A percentile compares a stretch with the other conserved stretches of the same genome.
phyloP scores from a whole-genome alignment of 1,284 basidiomycete genomes.

The Phellinidium pouzarii region DNA sequence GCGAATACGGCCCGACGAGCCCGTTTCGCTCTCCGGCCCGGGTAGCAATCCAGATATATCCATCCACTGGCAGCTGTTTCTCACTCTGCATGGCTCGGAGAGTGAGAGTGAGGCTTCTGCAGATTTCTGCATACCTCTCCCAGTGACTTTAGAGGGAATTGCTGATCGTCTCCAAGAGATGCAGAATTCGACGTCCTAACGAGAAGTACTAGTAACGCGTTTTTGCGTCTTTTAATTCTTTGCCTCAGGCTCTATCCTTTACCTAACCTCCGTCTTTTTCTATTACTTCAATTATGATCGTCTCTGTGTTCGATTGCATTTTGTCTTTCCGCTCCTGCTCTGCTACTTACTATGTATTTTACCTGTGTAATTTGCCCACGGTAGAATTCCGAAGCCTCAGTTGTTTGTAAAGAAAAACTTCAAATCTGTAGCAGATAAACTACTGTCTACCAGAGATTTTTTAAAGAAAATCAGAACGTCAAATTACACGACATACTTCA shows the following conservation, averaged over 20 bases:
- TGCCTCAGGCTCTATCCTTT: no score
- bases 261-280: neutral
- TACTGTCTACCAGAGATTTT: conserved; percentile 5
- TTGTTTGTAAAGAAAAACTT: neutral
- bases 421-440: no score
- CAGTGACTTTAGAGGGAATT: neutral
- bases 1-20: neutral
- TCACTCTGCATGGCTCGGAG: neutral
- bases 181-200: neutral
- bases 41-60: no score
- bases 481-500: neutral
- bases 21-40: neutral
- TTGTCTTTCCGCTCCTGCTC: neutral
- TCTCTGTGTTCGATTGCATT: no score
- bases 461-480: neutral
- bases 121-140: neutral
- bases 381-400: no score
- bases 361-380: no score
- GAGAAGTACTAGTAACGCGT: no score
- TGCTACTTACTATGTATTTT: neutral
- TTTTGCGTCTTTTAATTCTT: neutral
- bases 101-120: neutral
- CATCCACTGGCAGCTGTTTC: no score
- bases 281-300: conserved; percentile 8
- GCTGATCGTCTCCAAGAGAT: neutral